Evolutionary conservation across 2,329 filamentous ascomycete genomes (phyloP).

Genomic region (Alternaria sp.): DNA sequence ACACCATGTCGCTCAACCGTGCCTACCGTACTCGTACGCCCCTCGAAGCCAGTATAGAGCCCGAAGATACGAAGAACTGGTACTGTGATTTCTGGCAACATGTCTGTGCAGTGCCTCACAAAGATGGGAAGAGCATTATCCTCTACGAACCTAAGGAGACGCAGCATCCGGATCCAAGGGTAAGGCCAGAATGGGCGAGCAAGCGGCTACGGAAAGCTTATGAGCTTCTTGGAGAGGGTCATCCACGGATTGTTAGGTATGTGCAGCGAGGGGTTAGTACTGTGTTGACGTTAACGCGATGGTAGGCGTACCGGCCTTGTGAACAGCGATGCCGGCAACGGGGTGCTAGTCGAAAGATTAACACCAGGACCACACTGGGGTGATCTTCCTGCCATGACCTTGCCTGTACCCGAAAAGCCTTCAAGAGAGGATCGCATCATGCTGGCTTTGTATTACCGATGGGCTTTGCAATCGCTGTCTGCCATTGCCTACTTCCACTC

Average conservation of each 20-base stretch:
- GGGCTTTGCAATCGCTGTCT: conserved; percentile 14
- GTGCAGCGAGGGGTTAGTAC: too few relatives aligned
- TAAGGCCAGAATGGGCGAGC: neutral
- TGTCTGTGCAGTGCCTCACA: neutral
- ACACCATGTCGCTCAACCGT: too few relatives aligned
- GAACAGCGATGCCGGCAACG: neutral
- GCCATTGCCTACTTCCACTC: conserved; percentile 8
- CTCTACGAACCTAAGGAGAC: neutral
- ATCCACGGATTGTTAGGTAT: neutral
- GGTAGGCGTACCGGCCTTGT: neutral
- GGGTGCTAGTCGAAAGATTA: conserved; percentile 3
- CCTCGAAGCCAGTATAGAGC: neutral
- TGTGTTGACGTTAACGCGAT: neutral
- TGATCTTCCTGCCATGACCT: conserved; percentile 3
- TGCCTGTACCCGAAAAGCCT: neutral
- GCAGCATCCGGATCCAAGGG: neutral
- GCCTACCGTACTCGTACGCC: too few relatives aligned
- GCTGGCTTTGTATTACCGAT: conserved; percentile 13
- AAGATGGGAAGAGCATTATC: neutral
- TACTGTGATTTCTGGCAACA: neutral
- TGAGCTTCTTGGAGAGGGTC: neutral
- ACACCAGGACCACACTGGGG: neutral
- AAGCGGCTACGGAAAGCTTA: neutral
- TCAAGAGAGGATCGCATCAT: conserved; percentile 3
- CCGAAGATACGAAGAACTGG: neutral